Percentiles rank a stretch among this genome's conserved stretches.
Conservation (phyloP, 805 yeast species). For the Kluyveromyces nonfermentans region DNA sequence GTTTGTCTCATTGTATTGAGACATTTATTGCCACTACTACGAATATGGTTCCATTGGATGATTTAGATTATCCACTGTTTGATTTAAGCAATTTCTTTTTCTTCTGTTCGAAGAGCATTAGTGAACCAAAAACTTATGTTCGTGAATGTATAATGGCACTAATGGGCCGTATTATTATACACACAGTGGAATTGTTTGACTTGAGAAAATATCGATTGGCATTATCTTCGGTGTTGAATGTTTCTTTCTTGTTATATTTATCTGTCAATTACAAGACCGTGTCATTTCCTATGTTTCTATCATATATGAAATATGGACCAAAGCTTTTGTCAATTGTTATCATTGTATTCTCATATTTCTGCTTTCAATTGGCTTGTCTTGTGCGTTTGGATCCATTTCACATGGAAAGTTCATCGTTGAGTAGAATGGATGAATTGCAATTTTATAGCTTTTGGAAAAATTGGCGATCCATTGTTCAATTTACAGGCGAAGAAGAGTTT, state of each 20-base stretch:
- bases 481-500: slow-evolving; percentile 27
- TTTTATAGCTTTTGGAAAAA: slow-evolving; percentile 23
- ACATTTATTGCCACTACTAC: slow-evolving; percentile 45
- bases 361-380: slow-evolving; percentile 50
- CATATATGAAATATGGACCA: slow-evolving; percentile 39
- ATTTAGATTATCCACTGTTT: slow-evolving; percentile 22
- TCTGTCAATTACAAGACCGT: slow-evolving; percentile 40
- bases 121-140: slow-evolving; percentile 5
- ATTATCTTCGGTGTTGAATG: slow-evolving; percentile 53
- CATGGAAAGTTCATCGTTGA: slow-evolving; percentile 5
- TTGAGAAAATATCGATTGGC: slow-evolving; percentile 47
- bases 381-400: slow-evolving; percentile 35
- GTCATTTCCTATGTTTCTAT: not conserved
- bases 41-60: slow-evolving; percentile 27
- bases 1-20: slow-evolving; percentile 42
- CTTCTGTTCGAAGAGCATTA: slow-evolving; percentile 7
- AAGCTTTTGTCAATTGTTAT: slow-evolving; percentile 48
- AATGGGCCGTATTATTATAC: slow-evolving; percentile 50
- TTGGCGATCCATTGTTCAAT: slow-evolving; percentile 23
- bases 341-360: slow-evolving; percentile 40
- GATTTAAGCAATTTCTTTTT: slow-evolving; percentile 23
- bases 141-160: slow-evolving; percentile 43
- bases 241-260: slow-evolving; percentile 41
- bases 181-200: slow-evolving; percentile 49
- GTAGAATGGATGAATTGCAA: slow-evolving; percentile 15